Conservation (phyloP, 208 protist genomes). For the Trypanosoma boissoni region DNA sequence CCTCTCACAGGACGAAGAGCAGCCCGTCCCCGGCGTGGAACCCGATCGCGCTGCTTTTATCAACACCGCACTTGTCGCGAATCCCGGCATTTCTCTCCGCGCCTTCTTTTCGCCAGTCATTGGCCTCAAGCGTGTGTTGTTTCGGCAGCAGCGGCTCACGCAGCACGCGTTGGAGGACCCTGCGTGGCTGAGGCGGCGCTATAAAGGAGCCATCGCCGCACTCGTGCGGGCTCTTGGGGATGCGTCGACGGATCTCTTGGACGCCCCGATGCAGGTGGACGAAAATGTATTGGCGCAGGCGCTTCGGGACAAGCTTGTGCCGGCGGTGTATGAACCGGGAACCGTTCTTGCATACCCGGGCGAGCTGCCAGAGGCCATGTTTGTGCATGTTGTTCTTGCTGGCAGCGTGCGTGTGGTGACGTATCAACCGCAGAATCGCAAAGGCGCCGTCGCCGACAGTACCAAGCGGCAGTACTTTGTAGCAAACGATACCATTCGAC, state of each 20-base stretch:
- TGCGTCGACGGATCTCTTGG: conserved; percentile 44
- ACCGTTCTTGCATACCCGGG: conserved; percentile 63
- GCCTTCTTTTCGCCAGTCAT: conserved; percentile 72
- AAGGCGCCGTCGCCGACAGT: conserved; percentile 15
- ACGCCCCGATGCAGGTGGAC: conserved; percentile 49
- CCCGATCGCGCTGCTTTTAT: conserved; percentile 77
- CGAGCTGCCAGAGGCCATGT: conserved; percentile 65
- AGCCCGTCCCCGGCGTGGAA: conserved; percentile 30
- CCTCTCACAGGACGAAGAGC: conserved; percentile 10
- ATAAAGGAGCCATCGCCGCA: conserved; percentile 33
- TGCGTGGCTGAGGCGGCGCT: conserved; percentile 26
- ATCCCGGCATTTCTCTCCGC: conserved; percentile 60
- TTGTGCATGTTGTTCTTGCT: conserved; percentile 70
- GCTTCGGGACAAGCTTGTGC: conserved; percentile 48
- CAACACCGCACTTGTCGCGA: conserved; percentile 69
- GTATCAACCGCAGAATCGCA: conserved; percentile 67
- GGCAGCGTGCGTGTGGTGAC: conserved; percentile 57
- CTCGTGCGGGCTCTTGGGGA: conserved; percentile 53
- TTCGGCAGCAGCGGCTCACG: conserved; percentile 36
- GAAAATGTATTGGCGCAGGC: conserved; percentile 38
- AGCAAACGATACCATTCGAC: conserved; percentile 56
- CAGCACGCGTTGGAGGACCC: conserved; percentile 24
- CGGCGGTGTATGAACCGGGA: conserved; percentile 52
- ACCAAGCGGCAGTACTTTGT: conserved; percentile 62
- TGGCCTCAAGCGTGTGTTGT: conserved; percentile 45